Percentiles rank a stretch among this genome's conserved stretches.
Conservation (phyloP, 768 basidiomycete species). For the Pholiota conissans region DNA sequence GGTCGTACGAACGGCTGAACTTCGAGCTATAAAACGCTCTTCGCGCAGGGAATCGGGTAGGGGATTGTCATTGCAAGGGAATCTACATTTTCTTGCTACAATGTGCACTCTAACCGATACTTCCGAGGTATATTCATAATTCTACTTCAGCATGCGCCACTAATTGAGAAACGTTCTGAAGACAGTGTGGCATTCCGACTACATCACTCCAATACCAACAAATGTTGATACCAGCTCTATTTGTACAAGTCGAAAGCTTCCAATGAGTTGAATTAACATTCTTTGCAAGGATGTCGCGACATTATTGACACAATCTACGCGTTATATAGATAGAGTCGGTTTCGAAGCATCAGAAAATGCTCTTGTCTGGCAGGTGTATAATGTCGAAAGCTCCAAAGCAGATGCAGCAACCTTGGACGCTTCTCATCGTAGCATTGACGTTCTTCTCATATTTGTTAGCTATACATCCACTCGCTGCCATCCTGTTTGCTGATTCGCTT, state of each 20-base stretch:
- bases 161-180: background rate
- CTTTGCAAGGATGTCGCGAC: too few relatives aligned
- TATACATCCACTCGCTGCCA: background rate
- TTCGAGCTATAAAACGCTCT: background rate
- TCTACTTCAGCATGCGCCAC: background rate
- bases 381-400: slow-evolving; percentile 35
- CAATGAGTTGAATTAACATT: background rate
- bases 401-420: slow-evolving; percentile 36
- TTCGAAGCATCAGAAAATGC: slow-evolving; percentile 34
- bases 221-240: background rate
- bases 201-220: background rate
- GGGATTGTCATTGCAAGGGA: too few relatives aligned
- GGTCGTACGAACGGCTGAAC: too few relatives aligned
- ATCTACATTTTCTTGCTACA: too few relatives aligned
- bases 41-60: too few relatives aligned
- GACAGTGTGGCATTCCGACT: background rate
- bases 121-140: background rate
- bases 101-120: too few relatives aligned
- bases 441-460: slow-evolving; percentile 43
- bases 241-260: background rate
- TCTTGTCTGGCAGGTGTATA: slow-evolving; percentile 40
- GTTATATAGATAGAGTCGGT: slow-evolving; percentile 11
- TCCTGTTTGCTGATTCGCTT: background rate
- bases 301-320: too few relatives aligned
- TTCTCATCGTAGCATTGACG: slow-evolving; percentile 41